phyloP scores from a whole-genome alignment of 805 yeast species.

The Candida bentonensis region DNA sequence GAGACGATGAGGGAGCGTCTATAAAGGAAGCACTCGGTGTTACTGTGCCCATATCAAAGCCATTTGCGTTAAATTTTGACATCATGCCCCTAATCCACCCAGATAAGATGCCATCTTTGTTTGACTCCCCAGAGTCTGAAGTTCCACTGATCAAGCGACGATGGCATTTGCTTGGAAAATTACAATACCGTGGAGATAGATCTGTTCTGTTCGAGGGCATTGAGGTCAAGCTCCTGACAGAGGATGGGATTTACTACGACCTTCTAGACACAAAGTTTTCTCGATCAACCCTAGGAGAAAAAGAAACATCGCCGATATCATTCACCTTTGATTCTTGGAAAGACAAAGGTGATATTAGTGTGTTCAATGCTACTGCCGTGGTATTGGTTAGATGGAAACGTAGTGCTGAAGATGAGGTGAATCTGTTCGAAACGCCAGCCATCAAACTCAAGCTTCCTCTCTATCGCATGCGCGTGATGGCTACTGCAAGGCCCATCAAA shows the following conservation, averaged over 20 bases:
- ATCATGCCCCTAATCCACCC: conserved; percentile 19
- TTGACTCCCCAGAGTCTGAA: conserved; percentile 11
- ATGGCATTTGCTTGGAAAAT: not conserved
- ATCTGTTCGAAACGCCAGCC: not conserved
- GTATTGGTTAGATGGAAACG: not conserved
- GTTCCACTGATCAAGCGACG: not conserved
- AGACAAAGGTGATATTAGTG: not conserved
- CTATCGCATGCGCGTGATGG: not conserved
- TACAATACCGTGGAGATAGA: not conserved
- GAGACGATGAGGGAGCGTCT: conserved; percentile 7
- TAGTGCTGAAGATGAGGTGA: not conserved
- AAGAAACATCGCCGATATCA: not conserved
- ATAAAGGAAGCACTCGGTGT: conserved; percentile 12
- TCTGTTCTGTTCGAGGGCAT: not conserved
- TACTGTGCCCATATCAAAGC: conserved; percentile 16
- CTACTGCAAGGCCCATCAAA: not conserved
- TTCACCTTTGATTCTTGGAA: not conserved
- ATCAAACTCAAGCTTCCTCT: not conserved
- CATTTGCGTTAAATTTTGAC: conserved; percentile 20
- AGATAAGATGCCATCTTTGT: conserved; percentile 19
- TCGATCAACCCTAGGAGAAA: too few species aligned
- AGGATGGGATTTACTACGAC: too few species aligned
- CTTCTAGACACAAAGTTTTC: too few species aligned
- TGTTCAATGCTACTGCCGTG: not conserved
- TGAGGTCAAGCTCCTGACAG: not conserved